Evolutionary conservation across 2,329 filamentous ascomycete species (phyloP).

Genomic region (Cladorrhinum sp.): DNA sequence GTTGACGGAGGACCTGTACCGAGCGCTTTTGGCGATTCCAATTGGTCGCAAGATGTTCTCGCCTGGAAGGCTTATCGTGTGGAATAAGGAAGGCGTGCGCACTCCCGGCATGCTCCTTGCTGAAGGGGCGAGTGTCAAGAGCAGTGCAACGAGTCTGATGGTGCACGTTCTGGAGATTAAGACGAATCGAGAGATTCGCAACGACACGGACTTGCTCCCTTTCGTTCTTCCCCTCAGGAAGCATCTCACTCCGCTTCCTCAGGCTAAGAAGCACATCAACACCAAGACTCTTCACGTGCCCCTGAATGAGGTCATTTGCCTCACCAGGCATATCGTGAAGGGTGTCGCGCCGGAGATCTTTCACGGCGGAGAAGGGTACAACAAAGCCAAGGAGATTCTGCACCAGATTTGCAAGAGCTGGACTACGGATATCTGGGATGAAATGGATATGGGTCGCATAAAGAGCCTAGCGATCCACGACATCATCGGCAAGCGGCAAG

Average conservation of each 20-base stretch:
- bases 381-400: constrained; percentile 65
- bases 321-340: constrained; percentile 67
- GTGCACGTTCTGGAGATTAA: constrained; percentile 78
- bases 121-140: constrained; percentile 67
- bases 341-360: constrained; percentile 60
- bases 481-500: constrained; percentile 67
- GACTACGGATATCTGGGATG: constrained; percentile 73
- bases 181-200: constrained; percentile 63
- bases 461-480: constrained; percentile 81
- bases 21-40: constrained; percentile 73
- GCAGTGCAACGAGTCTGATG: constrained; percentile 56
- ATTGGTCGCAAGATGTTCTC: constrained; percentile 77
- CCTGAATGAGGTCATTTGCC: constrained; percentile 75
- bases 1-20: constrained; percentile 77
- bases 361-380: constrained; percentile 46
- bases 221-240: constrained; percentile 71
- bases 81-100: constrained; percentile 78
- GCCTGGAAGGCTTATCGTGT: constrained; percentile 74
- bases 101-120: constrained; percentile 77
- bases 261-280: constrained; percentile 63
- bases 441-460: constrained; percentile 77
- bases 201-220: constrained; percentile 81
- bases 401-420: constrained; percentile 69
- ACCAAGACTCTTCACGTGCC: constrained; percentile 68
- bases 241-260: constrained; percentile 65